phyloP scores from a whole-genome alignment of 2,329 filamentous ascomycete species.

The Niveomyces coronatus region DNA sequence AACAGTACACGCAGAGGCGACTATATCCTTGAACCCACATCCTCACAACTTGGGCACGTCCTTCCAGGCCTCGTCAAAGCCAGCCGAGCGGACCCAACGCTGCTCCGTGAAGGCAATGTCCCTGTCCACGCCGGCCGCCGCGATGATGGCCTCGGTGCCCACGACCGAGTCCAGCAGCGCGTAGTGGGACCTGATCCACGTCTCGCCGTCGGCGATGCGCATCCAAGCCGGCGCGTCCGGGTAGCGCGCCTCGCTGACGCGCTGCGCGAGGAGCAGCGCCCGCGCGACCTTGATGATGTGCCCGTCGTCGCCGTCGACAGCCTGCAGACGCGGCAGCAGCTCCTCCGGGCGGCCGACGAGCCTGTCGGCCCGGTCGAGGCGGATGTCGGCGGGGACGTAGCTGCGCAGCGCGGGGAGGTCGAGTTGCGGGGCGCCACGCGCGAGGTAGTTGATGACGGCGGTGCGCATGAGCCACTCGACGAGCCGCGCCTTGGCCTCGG shows the following conservation, averaged over 20 bases:
- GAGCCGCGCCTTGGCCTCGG: conserved; percentile 53
- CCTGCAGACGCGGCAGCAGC: conserved; percentile 36
- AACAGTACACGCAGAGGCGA: too few species aligned
- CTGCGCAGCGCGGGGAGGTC: conserved; percentile 45
- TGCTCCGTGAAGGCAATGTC: conserved; percentile 26
- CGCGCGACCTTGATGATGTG: conserved; percentile 69
- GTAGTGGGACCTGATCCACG: conserved; percentile 51
- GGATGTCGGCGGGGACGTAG: conserved; percentile 43
- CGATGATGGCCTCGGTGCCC: too few species aligned
- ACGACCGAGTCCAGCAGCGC: conserved; percentile 55
- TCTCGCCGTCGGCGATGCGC: conserved; percentile 40
- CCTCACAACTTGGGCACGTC: conserved; percentile 19
- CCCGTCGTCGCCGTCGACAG: conserved; percentile 62
- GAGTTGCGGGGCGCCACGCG: conserved; percentile 52
- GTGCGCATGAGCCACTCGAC: conserved; percentile 74
- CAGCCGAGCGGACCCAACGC: conserved; percentile 51
- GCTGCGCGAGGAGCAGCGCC: conserved; percentile 55
- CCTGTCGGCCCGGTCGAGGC: conserved; percentile 12
- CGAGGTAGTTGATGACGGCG: conserved; percentile 66
- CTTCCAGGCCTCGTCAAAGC: conserved; percentile 57
- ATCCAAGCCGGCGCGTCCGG: conserved; percentile 33
- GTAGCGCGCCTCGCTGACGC: conserved; percentile 36
- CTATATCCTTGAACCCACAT: too few species aligned
- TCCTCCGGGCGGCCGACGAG: conserved; percentile 36
- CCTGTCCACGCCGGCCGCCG: conserved; percentile 15